Evolutionary conservation across 148 eudicot species (phyloP).

Genomic region (Dysphania ambrosioides): DNA sequence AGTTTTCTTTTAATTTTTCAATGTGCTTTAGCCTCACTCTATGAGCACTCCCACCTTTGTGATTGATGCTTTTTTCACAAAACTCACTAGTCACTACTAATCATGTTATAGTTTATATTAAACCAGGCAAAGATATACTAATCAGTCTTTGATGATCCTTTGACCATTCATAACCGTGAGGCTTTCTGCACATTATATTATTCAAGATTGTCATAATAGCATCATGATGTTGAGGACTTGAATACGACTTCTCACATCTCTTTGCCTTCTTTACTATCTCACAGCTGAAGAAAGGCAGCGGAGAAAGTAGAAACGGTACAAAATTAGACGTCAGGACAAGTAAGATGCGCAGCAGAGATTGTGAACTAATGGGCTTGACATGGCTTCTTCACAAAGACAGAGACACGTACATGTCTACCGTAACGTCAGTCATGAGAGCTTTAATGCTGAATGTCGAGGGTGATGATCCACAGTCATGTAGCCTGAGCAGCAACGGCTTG

Average conservation of each 20-base stretch:
- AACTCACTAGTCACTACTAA: not conserved
- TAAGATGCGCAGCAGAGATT: constrained; percentile 67
- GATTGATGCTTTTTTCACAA: constrained; percentile 16
- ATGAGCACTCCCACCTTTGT: constrained; percentile 8
- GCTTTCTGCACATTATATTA: not conserved
- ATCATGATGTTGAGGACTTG: not conserved
- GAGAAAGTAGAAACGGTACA: constrained; percentile 34
- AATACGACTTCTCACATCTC: not conserved
- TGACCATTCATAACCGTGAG: constrained; percentile 3
- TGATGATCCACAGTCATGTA: constrained; percentile 56
- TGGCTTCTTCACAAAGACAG: constrained; percentile 87
- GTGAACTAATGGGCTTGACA: constrained; percentile 87
- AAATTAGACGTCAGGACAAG: constrained; percentile 44
- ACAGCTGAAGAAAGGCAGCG: constrained; percentile 50
- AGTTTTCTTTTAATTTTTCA: not conserved
- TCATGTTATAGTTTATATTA: constrained; percentile 3
- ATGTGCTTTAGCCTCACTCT: not conserved
- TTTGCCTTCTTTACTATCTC: not conserved
- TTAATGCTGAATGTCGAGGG: constrained; percentile 53
- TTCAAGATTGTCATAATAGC: not conserved
- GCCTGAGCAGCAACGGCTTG: constrained; percentile 66
- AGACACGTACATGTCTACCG: constrained; percentile 66
- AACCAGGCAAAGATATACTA: not conserved
- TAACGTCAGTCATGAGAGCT: constrained; percentile 66
- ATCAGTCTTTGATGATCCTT: not conserved